Evolutionary conservation across 2,329 filamentous ascomycete species (phyloP).

Genomic region (Pseudocercospora vitis): DNA sequence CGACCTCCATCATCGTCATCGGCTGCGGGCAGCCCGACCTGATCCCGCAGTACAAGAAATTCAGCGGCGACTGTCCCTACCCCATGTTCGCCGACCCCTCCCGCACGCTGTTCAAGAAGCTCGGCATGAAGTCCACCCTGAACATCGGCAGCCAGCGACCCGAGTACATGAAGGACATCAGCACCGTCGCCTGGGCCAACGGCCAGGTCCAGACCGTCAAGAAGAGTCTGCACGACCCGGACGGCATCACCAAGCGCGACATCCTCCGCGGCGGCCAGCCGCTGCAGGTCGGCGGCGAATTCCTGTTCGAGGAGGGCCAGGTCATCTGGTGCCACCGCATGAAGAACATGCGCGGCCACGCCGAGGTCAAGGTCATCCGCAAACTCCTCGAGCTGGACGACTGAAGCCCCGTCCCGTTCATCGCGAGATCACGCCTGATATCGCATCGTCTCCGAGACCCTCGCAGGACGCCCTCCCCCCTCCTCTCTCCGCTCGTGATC

Average conservation of each 20-base stretch:
- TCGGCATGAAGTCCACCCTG: conserved; percentile 39
- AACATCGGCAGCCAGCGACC: conserved; percentile 37
- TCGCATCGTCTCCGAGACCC: no score
- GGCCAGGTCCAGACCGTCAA: conserved; percentile 36
- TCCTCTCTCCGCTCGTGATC: no score
- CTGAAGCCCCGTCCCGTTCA: no score
- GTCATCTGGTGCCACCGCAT: conserved; percentile 46
- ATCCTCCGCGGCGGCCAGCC: conserved; percentile 39
- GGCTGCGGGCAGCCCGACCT: conserved; percentile 41
- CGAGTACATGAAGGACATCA: conserved; percentile 42
- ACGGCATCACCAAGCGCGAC: conserved; percentile 36
- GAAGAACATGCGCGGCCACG: conserved; percentile 41
- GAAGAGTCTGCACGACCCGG: conserved; percentile 31
- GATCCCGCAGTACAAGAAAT: conserved; percentile 39
- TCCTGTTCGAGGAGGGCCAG: conserved; percentile 43
- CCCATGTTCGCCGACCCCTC: conserved; percentile 42
- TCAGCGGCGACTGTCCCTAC: conserved; percentile 38
- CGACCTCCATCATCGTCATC: conserved; percentile 41
- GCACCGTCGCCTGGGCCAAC: conserved; percentile 32
- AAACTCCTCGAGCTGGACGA: conserved; percentile 41
- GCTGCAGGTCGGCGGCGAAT: conserved; percentile 45
- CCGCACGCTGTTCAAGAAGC: conserved; percentile 38
- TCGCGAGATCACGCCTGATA: no score
- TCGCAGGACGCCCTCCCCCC: no score
- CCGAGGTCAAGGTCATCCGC: conserved; percentile 39